These are phyloP conservation scores for Myriangium duriaei DNA, from an alignment of 2,329 filamentous ascomycete genomes.

Conservation along the genomic window DNA sequence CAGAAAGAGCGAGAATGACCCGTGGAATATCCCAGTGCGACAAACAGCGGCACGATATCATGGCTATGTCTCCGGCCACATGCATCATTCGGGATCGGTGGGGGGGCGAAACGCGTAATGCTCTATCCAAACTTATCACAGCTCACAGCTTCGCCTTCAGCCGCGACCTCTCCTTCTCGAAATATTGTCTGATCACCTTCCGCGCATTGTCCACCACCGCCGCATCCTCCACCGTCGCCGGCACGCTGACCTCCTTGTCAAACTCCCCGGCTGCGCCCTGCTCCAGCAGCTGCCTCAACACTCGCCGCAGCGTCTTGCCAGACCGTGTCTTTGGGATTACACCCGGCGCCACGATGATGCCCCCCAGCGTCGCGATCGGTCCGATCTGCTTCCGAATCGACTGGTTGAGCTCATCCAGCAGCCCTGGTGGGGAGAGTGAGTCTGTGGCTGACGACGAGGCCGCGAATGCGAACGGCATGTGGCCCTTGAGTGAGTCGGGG, in stretches of 20 bases:
- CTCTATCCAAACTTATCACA: too few relatives aligned
- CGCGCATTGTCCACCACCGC: constrained; percentile 63
- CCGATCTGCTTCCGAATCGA: constrained; percentile 72
- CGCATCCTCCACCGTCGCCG: constrained; percentile 74
- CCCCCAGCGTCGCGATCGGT: constrained; percentile 72
- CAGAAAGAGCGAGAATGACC: too few relatives aligned
- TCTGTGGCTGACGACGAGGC: constrained; percentile 43
- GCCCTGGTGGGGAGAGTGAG: constrained; percentile 38
- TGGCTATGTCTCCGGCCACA: too few relatives aligned
- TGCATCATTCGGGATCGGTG: too few relatives aligned
- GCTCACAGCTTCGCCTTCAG: constrained; percentile 23
- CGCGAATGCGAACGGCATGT: constrained; percentile 83
- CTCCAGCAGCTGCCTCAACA: constrained; percentile 72
- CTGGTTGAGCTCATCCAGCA: constrained; percentile 54
- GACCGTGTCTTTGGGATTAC: constrained; percentile 88
- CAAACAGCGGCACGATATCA: too few relatives aligned
- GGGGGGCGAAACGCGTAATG: too few relatives aligned
- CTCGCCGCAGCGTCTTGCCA: constrained; percentile 79
- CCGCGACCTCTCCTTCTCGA: constrained; percentile 32
- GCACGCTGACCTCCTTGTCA: constrained; percentile 58
- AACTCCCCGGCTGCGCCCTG: constrained; percentile 64
- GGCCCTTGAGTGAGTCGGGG: constrained; percentile 76
- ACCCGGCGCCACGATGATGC: constrained; percentile 69
- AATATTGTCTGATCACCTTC: constrained; percentile 62
- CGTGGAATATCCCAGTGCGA: too few relatives aligned